These are phyloP conservation scores for Calonectria multiphialidica DNA, from an alignment of 2,329 filamentous ascomycete species.

Conservation along the genomic window DNA sequence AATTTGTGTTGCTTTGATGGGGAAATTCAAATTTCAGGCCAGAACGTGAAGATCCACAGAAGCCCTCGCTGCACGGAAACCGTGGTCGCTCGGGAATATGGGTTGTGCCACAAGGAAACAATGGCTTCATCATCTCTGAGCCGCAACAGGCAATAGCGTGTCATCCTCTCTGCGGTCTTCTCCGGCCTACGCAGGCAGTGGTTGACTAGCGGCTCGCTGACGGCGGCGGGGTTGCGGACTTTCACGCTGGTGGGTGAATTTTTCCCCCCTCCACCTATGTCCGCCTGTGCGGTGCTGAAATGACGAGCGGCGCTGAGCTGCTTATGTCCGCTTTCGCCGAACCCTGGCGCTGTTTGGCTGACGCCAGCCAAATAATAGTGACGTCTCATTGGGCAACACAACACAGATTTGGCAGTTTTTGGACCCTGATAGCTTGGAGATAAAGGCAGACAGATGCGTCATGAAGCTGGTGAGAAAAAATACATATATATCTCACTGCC, in stretches of 20 bases:
- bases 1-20: too few relatives aligned
- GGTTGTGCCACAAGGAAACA: too few relatives aligned
- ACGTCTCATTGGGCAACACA: background rate
- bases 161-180: background rate
- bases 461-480: background rate
- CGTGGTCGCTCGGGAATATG: too few relatives aligned
- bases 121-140: too few relatives aligned
- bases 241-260: background rate
- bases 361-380: slow-evolving; percentile 15
- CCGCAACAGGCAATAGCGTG: too few relatives aligned
- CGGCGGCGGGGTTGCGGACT: slow-evolving; percentile 16
- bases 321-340: slow-evolving; percentile 18
- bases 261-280: background rate
- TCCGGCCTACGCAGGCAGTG: background rate
- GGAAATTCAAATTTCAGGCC: too few relatives aligned
- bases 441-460: background rate
- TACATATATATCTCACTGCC: slow-evolving; percentile 10
- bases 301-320: background rate
- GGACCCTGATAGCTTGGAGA: background rate
- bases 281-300: background rate
- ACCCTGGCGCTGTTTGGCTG: slow-evolving; percentile 18
- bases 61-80: too few relatives aligned
- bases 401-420: background rate
- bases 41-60: too few relatives aligned
- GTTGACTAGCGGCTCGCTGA: background rate